Evolutionary conservation across 331 rosid species (phyloP).

Genomic region (Cydonia oblonga): DNA sequence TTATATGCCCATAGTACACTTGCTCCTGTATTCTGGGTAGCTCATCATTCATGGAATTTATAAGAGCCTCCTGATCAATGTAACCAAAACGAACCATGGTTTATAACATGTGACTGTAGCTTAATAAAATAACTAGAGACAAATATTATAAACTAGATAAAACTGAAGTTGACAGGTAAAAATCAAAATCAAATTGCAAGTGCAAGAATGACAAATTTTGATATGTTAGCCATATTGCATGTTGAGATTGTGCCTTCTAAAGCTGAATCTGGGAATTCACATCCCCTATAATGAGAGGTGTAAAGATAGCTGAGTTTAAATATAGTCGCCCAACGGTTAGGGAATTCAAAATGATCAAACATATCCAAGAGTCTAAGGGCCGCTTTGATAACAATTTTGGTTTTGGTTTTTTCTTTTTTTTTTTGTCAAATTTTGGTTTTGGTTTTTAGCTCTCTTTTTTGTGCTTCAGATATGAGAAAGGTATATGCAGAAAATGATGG

Average conservation of each 20-base stretch:
- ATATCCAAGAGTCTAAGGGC: background rate
- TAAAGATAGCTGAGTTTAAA: background rate
- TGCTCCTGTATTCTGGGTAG: constrained; percentile 89
- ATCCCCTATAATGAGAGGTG: background rate
- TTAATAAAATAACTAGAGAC: background rate
- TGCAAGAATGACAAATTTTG: background rate
- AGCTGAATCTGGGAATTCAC: background rate
- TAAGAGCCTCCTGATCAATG: constrained; percentile 61
- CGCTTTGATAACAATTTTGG: background rate
- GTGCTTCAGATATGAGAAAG: background rate
- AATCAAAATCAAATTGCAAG: background rate
- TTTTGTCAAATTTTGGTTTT: no score
- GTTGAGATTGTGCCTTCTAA: background rate
- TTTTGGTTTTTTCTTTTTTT: background rate
- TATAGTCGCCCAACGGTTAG: background rate
- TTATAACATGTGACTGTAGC: background rate
- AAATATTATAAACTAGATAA: background rate
- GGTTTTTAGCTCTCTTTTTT: background rate
- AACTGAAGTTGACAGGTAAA: background rate
- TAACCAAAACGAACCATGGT: constrained; percentile 14
- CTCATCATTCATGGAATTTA: constrained; percentile 84
- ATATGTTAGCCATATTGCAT: background rate
- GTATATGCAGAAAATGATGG: background rate
- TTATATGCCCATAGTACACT: constrained; percentile 88
- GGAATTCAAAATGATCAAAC: background rate